A percentile compares a stretch with the other conserved stretches of the same genome.
Evolutionary conservation across 805 yeast species (phyloP).

Genomic region (Yamadazyma olivae): DNA sequence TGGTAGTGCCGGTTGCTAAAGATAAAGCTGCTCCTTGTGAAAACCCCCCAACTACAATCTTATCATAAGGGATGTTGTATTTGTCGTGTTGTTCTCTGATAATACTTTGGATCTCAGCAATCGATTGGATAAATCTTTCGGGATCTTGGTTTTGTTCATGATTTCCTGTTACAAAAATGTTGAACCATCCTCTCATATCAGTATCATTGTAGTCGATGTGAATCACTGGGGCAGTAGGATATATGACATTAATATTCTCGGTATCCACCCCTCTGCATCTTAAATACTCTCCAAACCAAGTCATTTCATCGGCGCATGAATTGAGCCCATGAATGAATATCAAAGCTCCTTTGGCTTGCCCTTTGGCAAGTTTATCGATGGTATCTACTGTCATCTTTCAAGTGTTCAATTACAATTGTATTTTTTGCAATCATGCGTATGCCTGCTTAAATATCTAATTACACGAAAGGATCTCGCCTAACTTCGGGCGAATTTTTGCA

Average conservation of each 20-base stretch:
- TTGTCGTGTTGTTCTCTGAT: slow-evolving; percentile 53
- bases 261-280: slow-evolving; percentile 47
- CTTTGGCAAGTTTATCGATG: no score
- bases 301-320: no score
- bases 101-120: slow-evolving; percentile 42
- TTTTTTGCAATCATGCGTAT: no score
- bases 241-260: slow-evolving; percentile 60
- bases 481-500: no score
- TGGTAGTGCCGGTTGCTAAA: slow-evolving; percentile 53
- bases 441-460: no score
- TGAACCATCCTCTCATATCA: slow-evolving; percentile 85
- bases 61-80: slow-evolving; percentile 53
- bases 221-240: slow-evolving; percentile 82
- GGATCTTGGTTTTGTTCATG: slow-evolving; percentile 46
- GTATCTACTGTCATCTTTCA: no score
- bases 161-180: slow-evolving; percentile 56
- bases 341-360: no score
- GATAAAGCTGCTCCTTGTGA: slow-evolving; percentile 90
- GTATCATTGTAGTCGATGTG: slow-evolving; percentile 73
- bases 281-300: no score
- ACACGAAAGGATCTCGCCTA: no score
- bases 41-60: slow-evolving; percentile 90
- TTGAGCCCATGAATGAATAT: no score
- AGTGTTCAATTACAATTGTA: no score
- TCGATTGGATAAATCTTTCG: slow-evolving; percentile 50